These are phyloP conservation scores for Stemphylium vesicarium DNA, from an alignment of 2,329 filamentous ascomycete species.

Conservation along the genomic window DNA sequence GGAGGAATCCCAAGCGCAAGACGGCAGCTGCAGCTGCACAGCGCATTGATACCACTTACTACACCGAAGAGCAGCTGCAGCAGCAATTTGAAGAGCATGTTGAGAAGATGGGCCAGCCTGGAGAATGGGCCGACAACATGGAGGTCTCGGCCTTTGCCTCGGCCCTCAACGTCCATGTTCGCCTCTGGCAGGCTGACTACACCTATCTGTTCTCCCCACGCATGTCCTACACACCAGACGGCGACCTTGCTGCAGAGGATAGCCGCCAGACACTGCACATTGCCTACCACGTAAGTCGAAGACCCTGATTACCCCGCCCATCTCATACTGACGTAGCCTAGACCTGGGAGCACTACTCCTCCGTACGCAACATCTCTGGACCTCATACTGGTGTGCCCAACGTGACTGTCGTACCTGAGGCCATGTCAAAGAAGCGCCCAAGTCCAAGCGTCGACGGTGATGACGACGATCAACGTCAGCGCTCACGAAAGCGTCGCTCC, in stretches of 20 bases:
- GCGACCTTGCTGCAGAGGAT: conserved; percentile 42
- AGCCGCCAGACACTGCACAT: conserved; percentile 58
- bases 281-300: conserved; percentile 65
- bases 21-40: conserved; percentile 54
- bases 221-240: conserved; percentile 33
- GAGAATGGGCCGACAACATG: conserved; percentile 70
- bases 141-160: conserved; percentile 71
- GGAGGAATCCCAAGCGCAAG: conserved; percentile 64
- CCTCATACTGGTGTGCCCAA: conserved; percentile 63
- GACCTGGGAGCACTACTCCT: conserved; percentile 71
- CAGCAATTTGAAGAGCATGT: conserved; percentile 63
- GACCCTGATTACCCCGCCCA: background rate
- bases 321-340: conserved; percentile 43
- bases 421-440: conserved; percentile 52
- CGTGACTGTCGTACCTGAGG: conserved; percentile 46
- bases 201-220: conserved; percentile 58
- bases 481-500: conserved; percentile 61
- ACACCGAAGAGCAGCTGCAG: conserved; percentile 62
- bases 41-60: conserved; percentile 53
- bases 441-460: conserved; percentile 60
- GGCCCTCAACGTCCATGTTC: conserved; percentile 66
- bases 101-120: conserved; percentile 63
- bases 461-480: conserved; percentile 56
- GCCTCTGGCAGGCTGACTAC: conserved; percentile 64
- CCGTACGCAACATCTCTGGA: conserved; percentile 65